phyloP scores from a whole-genome alignment of 1,284 basidiomycete genomes.

The Microbotryum scabiosae region DNA sequence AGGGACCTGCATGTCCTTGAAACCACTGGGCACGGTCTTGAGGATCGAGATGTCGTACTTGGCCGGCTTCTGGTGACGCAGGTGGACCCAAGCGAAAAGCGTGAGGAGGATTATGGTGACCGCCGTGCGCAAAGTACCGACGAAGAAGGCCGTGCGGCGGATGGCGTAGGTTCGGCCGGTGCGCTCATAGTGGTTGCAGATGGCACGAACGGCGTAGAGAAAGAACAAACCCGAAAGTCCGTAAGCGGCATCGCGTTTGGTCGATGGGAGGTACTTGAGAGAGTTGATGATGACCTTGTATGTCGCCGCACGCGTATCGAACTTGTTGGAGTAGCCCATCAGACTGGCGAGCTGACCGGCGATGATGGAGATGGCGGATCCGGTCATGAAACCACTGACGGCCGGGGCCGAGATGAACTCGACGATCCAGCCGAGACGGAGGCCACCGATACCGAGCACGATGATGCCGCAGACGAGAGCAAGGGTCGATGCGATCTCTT shows the following conservation, averaged over 20 bases:
- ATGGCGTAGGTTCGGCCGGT: conserved; percentile 21
- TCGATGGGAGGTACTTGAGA: conserved; percentile 66
- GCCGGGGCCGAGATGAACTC: conserved; percentile 90
- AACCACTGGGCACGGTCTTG: conserved; percentile 58
- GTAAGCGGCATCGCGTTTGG: conserved; percentile 77
- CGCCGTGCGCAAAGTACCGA: conserved; percentile 72
- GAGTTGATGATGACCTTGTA: conserved; percentile 88
- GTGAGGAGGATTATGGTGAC: conserved; percentile 78
- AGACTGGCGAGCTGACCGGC: conserved; percentile 75
- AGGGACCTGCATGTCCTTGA: conserved; percentile 61
- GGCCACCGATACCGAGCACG: conserved; percentile 82
- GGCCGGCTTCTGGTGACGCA: conserved; percentile 51
- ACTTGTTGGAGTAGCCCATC: conserved; percentile 67
- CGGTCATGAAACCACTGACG: conserved; percentile 71
- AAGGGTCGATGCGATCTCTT: conserved; percentile 74
- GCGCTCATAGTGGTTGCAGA: conserved; percentile 46
- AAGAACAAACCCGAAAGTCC: conserved; percentile 66
- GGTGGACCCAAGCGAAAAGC: conserved; percentile 73
- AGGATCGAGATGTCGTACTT: conserved; percentile 81
- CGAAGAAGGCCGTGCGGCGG: conserved; percentile 79
- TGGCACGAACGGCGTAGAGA: conserved; percentile 67
- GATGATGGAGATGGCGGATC: conserved; percentile 55
- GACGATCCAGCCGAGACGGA: conserved; percentile 86
- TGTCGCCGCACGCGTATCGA: conserved; percentile 70
- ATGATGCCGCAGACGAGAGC: conserved; percentile 88